A percentile compares a stretch with the other conserved stretches of the same genome.
Evolutionary conservation across 176 grass and related monocot genomes (phyloP).

Genomic region (Stipa capillata): DNA sequence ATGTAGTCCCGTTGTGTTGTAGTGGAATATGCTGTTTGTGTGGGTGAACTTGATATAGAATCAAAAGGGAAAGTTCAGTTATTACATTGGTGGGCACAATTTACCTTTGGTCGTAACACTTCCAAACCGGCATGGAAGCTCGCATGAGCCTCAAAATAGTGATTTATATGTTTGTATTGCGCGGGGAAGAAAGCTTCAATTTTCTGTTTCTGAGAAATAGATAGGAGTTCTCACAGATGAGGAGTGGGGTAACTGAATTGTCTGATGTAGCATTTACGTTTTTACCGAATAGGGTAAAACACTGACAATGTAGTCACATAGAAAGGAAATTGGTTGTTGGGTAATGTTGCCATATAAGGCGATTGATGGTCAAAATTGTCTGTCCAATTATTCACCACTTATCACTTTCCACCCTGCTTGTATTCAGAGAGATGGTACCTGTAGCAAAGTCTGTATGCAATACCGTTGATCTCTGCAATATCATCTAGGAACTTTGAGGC

Average conservation of each 20-base stretch:
- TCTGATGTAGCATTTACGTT: conserved; percentile 2
- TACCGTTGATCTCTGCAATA: background rate
- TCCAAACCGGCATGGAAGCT: background rate
- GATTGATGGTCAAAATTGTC: background rate
- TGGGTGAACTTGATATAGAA: background rate
- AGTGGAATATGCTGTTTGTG: background rate
- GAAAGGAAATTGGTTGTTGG: background rate
- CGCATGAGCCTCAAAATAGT: background rate
- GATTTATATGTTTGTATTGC: background rate
- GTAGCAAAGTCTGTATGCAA: background rate
- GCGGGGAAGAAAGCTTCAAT: background rate
- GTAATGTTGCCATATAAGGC: background rate
- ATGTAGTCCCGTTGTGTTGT: background rate
- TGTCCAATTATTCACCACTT: background rate
- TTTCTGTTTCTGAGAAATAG: conserved; percentile 17
- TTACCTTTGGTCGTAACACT: background rate
- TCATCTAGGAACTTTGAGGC: background rate
- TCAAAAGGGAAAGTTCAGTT: background rate
- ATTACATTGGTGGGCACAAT: background rate
- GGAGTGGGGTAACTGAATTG: conserved; percentile 9
- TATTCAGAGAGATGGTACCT: background rate
- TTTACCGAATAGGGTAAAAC: background rate
- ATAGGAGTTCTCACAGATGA: background rate
- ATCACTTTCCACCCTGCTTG: background rate
- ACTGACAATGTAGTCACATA: background rate